A percentile compares a stretch with the other conserved stretches of the same genome.
phyloP scores from a whole-genome alignment of 345 rosid genomes.

The Adansonia digitata region DNA sequence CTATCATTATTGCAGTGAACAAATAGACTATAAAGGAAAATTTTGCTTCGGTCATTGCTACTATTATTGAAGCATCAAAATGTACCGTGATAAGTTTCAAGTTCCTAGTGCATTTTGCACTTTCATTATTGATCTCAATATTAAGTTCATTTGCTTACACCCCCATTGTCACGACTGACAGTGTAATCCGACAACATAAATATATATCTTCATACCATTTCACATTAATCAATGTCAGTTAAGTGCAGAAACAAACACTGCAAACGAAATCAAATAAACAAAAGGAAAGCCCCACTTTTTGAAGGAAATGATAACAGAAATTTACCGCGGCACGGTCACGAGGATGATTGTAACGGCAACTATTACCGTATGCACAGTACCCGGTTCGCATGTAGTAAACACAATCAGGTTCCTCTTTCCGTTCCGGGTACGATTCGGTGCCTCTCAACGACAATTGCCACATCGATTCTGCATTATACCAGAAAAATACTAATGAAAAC shows the following conservation, averaged over 20 bases:
- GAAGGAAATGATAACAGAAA: background rate
- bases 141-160: background rate
- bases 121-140: background rate
- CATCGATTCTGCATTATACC: conserved; percentile 59
- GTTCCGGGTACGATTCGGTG: conserved; percentile 68
- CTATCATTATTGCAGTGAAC: background rate
- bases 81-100: background rate
- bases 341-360: conserved; percentile 98
- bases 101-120: background rate
- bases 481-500: conserved; percentile 18
- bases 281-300: background rate
- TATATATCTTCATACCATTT: background rate
- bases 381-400: conserved; percentile 92
- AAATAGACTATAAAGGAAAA: background rate
- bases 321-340: conserved; percentile 83
- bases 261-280: background rate
- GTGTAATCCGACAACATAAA: background rate
- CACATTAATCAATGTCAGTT: background rate
- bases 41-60: background rate
- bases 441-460: conserved; percentile 64
- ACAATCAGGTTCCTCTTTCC: conserved; percentile 76
- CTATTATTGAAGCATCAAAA: background rate
- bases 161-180: background rate
- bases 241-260: background rate
- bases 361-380: conserved; percentile 63